These are phyloP conservation scores for Colletotrichum acutatum DNA, from an alignment of 2,329 filamentous ascomycete genomes.

Conservation along the genomic window DNA sequence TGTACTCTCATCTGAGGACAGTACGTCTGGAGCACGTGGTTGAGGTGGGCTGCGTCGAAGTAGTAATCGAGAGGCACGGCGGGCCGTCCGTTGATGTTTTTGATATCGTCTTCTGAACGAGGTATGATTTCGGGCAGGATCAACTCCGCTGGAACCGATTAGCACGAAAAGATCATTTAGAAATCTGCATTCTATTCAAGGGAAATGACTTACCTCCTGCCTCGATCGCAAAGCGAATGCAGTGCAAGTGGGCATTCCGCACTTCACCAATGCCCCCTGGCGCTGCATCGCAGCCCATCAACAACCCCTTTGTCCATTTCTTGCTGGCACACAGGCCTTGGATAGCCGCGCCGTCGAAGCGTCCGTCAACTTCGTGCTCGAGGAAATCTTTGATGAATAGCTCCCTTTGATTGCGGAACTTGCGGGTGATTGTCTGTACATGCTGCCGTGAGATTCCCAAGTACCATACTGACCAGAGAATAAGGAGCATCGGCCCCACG, in stretches of 20 bases:
- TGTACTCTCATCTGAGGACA: conserved; percentile 52
- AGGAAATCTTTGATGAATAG: conserved; percentile 49
- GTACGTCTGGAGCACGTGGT: conserved; percentile 40
- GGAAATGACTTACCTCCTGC: conserved; percentile 52
- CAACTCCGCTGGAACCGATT: conserved; percentile 44
- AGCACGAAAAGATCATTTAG: conserved; percentile 26
- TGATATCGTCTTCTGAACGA: conserved; percentile 46
- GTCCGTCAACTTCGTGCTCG: conserved; percentile 45
- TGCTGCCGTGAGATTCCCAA: conserved; percentile 38
- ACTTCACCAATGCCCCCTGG: conserved; percentile 56
- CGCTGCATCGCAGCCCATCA: conserved; percentile 55
- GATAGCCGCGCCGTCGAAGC: conserved; percentile 45
- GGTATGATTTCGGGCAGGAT: conserved; percentile 49
- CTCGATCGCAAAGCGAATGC: conserved; percentile 58
- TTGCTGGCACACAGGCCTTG: conserved; percentile 48
- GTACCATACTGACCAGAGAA: conserved; percentile 41
- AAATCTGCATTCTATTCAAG: background rate
- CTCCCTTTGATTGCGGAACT: conserved; percentile 45
- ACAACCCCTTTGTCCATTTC: conserved; percentile 52
- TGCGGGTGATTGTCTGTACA: conserved; percentile 41
- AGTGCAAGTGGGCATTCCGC: conserved; percentile 56
- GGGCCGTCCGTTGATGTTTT: conserved; percentile 15
- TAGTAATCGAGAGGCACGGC: conserved; percentile 46
- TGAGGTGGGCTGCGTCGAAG: conserved; percentile 48
- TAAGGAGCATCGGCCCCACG: conserved; percentile 37